Evolutionary conservation across 139 green algal species (phyloP).

Genomic region (Chlorella vulgaris): DNA sequence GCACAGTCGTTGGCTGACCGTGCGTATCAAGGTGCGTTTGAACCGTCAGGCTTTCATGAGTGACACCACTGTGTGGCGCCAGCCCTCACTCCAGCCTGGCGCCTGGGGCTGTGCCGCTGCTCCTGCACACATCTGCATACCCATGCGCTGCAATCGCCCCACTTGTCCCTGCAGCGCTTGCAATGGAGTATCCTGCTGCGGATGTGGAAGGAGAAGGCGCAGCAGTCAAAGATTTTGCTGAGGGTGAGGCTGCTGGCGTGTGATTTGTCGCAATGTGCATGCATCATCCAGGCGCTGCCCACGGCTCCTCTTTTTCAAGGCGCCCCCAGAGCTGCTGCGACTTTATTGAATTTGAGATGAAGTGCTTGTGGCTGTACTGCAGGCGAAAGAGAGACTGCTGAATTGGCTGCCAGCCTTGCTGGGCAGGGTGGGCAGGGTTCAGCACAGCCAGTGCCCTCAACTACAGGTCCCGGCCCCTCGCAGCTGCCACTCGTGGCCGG

Average conservation of each 20-base stretch:
- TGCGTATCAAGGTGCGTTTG: not conserved
- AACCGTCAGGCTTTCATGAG: not conserved
- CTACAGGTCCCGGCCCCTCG: no score
- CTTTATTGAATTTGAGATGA: not conserved
- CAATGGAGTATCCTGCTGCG: not conserved
- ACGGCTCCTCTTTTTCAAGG: no score
- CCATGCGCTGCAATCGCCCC: not conserved
- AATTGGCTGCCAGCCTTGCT: not conserved
- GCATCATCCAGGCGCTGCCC: no score
- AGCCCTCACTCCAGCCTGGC: not conserved
- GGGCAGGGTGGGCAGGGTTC: not conserved
- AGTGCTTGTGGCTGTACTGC: not conserved
- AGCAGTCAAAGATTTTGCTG: not conserved
- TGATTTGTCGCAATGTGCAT: not conserved
- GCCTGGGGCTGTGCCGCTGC: not conserved
- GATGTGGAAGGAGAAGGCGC: constrained; percentile 4
- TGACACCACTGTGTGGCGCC: no score
- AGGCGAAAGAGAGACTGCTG: not conserved
- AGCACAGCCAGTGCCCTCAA: not conserved
- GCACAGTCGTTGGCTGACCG: not conserved
- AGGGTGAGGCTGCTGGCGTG: not conserved
- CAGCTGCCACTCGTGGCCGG: not conserved
- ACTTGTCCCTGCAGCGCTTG: not conserved
- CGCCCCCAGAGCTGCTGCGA: no score
- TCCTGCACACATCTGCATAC: not conserved